phyloP scores from a whole-genome alignment of 208 protist genomes.

The Trypanosoma theileri region DNA sequence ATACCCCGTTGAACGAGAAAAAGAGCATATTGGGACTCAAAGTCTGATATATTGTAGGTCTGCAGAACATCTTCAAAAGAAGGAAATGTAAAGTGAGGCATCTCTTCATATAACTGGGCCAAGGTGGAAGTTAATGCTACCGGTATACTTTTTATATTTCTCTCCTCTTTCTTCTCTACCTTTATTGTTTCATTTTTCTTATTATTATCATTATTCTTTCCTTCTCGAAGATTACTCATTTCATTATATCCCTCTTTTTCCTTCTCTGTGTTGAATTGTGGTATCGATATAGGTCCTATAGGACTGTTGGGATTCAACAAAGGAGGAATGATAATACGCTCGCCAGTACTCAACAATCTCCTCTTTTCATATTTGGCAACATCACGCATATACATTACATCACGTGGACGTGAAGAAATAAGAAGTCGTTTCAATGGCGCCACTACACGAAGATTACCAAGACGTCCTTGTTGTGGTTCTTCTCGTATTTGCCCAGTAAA shows the following conservation, averaged over 20 bases:
- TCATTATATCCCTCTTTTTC: too few species aligned
- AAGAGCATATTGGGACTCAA: slow-evolving; percentile 21
- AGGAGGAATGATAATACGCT: slow-evolving; percentile 10
- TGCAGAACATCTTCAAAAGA: slow-evolving; percentile 11
- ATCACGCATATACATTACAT: slow-evolving; percentile 5
- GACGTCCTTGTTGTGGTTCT: background rate
- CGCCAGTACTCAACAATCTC: background rate
- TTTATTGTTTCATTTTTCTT: background rate
- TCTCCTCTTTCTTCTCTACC: background rate
- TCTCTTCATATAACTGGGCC: slow-evolving; percentile 1
- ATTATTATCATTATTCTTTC: background rate
- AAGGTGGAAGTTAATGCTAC: background rate
- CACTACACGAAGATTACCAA: background rate
- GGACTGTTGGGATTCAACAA: background rate
- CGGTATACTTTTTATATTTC: background rate
- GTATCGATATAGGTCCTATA: background rate
- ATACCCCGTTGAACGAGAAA: slow-evolving; percentile 17
- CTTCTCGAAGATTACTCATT: too few species aligned
- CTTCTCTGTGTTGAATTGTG: background rate
- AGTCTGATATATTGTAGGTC: slow-evolving; percentile 4
- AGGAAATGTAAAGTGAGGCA: slow-evolving; percentile 1
- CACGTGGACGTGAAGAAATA: background rate
- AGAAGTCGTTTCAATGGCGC: slow-evolving; percentile 2
- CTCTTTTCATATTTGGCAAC: slow-evolving; percentile 16
- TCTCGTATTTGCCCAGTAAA: background rate